A percentile compares a stretch with the other conserved stretches of the same genome.
Evolutionary conservation across 2,329 filamentous ascomycete species (phyloP).

Genomic region (Fusarium graminum): DNA sequence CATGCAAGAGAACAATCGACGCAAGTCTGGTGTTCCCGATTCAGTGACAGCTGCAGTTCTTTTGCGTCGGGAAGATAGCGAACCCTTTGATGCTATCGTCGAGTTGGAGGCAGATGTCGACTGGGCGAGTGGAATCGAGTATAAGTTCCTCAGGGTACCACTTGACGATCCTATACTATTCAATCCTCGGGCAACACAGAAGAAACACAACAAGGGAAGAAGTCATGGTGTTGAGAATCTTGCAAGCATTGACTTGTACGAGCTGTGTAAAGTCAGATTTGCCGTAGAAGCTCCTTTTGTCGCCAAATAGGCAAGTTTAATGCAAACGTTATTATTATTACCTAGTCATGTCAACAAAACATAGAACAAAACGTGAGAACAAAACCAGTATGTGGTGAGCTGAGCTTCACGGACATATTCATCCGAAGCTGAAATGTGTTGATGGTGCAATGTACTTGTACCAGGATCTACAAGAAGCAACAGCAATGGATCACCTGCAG

Average conservation of each 20-base stretch:
- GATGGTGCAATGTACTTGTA: too few relatives aligned
- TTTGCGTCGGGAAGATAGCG: not conserved
- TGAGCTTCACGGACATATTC: too few relatives aligned
- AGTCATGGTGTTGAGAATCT: not conserved
- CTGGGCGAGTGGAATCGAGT: not conserved
- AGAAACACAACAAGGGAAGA: not conserved
- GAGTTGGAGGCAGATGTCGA: not conserved
- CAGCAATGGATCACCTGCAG: too few relatives aligned
- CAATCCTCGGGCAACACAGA: not conserved
- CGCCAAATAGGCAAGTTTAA: not conserved
- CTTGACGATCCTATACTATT: slow-evolving; percentile 3
- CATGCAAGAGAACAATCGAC: not conserved
- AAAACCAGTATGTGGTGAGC: too few relatives aligned
- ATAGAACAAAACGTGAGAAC: too few relatives aligned
- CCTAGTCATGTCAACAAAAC: too few relatives aligned
- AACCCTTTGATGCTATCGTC: not conserved
- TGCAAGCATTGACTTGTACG: not conserved
- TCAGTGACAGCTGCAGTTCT: slow-evolving; percentile 6
- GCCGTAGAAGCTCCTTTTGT: slow-evolving; percentile 4
- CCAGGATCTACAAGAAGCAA: too few relatives aligned
- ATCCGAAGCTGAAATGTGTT: too few relatives aligned
- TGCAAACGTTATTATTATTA: too few relatives aligned
- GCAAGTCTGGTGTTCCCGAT: not conserved
- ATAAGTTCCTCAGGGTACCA: not conserved
- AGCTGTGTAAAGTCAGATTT: slow-evolving; percentile 1